Evolutionary conservation across 2,329 filamentous ascomycete genomes (phyloP).

Genomic region (Diaporthe capsici): DNA sequence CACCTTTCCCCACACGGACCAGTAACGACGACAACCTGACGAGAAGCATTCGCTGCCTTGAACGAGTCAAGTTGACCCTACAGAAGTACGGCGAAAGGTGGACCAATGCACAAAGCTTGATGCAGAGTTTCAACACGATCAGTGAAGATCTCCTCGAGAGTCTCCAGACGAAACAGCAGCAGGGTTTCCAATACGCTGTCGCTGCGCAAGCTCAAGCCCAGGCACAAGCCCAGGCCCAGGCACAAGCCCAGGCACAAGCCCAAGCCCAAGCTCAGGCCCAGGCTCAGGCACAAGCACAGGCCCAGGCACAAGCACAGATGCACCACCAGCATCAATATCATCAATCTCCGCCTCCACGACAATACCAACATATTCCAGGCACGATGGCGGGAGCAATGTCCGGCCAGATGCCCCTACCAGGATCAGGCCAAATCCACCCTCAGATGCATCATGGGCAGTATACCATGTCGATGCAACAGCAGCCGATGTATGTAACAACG

Average conservation of each 20-base stretch:
- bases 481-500: slow-evolving; percentile 42
- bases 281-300: slow-evolving; percentile 29
- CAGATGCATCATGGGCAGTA: slow-evolving; percentile 36
- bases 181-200: slow-evolving; percentile 50
- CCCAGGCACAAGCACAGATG: slow-evolving; percentile 47
- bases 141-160: slow-evolving; percentile 61
- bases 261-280: slow-evolving; percentile 23
- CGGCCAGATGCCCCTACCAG: slow-evolving; percentile 35
- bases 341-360: slow-evolving; percentile 30
- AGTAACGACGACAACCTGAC: slow-evolving; percentile 65
- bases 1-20: slow-evolving; percentile 65
- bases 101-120: slow-evolving; percentile 69
- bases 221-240: slow-evolving; percentile 37
- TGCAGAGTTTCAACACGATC: slow-evolving; percentile 65
- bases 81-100: slow-evolving; percentile 71
- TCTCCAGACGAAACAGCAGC: slow-evolving; percentile 55
- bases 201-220: slow-evolving; percentile 50
- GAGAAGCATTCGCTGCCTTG: slow-evolving; percentile 68
- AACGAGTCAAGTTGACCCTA: slow-evolving; percentile 67
- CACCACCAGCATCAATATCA: slow-evolving; percentile 34
- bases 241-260: slow-evolving; percentile 14
- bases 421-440: slow-evolving; percentile 37
- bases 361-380: slow-evolving; percentile 36
- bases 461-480: slow-evolving; percentile 34
- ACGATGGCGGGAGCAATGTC: slow-evolving; percentile 32